A percentile compares a stretch with the other conserved stretches of the same genome.
phyloP scores from a whole-genome alignment of 192 early-diverging fungal species.

The Bifiguratus adelaidae region DNA sequence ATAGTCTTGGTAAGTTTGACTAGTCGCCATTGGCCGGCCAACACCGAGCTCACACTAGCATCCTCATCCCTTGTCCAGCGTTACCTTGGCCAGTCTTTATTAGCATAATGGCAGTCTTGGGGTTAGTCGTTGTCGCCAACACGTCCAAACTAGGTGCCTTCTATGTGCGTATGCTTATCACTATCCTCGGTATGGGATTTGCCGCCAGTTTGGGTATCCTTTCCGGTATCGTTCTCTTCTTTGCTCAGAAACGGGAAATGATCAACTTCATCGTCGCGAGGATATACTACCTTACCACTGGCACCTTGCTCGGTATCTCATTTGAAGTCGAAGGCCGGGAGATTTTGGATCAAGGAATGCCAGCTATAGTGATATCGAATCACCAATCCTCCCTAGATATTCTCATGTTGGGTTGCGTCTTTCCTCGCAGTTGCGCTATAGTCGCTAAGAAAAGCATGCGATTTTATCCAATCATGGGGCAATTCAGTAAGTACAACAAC shows the following conservation, averaged over 20 bases:
- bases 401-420: conserved; percentile 50
- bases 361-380: conserved; percentile 71
- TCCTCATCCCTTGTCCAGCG: no score
- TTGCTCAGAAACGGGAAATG: conserved; percentile 37
- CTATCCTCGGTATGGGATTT: not conserved
- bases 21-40: no score
- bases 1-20: no score
- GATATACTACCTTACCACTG: conserved; percentile 33
- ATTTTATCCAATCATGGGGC: conserved; percentile 62
- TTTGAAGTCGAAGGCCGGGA: conserved; percentile 50
- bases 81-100: no score
- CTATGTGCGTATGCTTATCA: no score
- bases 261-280: conserved; percentile 55
- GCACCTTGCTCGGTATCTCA: conserved; percentile 42
- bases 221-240: conserved; percentile 37
- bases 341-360: conserved; percentile 32
- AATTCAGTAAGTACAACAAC: conserved; percentile 53
- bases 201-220: conserved; percentile 24
- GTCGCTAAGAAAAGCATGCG: conserved; percentile 64
- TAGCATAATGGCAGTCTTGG: no score
- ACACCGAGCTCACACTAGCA: no score
- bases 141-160: no score
- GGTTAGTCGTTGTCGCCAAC: no score
- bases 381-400: conserved; percentile 80
- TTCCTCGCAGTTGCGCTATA: conserved; percentile 50